These are phyloP conservation scores for Austroboletus rostrupii DNA, from an alignment of 1,284 basidiomycete genomes.

Conservation along the genomic window DNA sequence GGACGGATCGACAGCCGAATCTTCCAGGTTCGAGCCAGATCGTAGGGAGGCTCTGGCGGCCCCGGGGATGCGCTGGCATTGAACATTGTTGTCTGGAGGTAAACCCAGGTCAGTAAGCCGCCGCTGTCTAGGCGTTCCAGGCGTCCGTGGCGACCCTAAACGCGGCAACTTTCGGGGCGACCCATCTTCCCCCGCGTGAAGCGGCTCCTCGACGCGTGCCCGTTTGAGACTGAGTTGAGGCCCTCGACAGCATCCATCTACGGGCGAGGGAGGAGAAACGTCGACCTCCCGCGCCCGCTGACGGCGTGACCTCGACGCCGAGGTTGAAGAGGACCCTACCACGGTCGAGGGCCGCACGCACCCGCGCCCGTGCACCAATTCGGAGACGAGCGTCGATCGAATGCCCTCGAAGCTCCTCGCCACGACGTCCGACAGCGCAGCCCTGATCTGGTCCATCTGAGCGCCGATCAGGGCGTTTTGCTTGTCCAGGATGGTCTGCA, in stretches of 20 bases:
- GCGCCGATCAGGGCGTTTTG: conserved; percentile 40
- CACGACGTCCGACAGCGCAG: conserved; percentile 16
- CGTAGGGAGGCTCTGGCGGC: background rate
- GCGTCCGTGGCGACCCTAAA: conserved; percentile 2
- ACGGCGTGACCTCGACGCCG: background rate
- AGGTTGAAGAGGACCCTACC: conserved; percentile 1
- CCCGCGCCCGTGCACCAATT: conserved; percentile 1
- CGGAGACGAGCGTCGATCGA: conserved; percentile 11
- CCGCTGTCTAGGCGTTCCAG: conserved; percentile 18
- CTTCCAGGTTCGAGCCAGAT: background rate
- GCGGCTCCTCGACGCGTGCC: background rate
- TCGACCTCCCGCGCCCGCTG: background rate
- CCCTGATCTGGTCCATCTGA: conserved; percentile 44
- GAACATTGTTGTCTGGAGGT: background rate
- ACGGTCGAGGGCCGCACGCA: conserved; percentile 1
- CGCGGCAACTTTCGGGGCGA: too few relatives aligned
- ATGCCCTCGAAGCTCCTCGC: conserved; percentile 14
- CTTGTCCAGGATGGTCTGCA: conserved; percentile 42
- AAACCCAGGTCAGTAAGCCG: conserved; percentile 18
- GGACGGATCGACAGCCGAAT: background rate
- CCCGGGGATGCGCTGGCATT: background rate
- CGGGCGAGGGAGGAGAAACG: conserved; percentile 12
- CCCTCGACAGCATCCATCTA: conserved; percentile 3
- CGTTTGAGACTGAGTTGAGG: conserved; percentile 2
- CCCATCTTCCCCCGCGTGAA: too few relatives aligned